phyloP scores from a whole-genome alignment of 371 early-diverging fungal genomes.

The Mucor irregularis region DNA sequence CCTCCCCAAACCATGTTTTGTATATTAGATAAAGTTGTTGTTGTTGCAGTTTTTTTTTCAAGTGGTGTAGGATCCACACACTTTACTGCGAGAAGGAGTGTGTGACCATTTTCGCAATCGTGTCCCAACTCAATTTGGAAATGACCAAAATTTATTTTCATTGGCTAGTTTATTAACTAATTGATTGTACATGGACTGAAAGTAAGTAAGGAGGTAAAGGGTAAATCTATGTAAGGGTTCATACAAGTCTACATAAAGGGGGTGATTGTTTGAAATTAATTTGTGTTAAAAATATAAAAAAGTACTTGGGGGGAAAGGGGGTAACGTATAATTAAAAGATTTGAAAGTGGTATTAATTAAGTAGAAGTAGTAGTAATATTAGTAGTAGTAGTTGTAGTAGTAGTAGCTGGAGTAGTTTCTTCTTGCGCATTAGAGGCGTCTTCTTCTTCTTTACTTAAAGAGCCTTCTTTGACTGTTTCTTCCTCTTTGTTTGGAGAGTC shows the following conservation, averaged over 20 bases:
- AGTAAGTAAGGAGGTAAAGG: not conserved
- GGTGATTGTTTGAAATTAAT: not conserved
- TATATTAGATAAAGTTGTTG: not conserved
- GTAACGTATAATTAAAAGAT: not conserved
- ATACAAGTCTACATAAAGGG: not conserved
- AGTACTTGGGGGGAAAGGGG: not conserved
- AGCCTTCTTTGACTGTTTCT: too few species aligned
- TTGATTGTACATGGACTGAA: not conserved
- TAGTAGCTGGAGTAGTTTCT: too few species aligned
- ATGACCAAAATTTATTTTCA: not conserved
- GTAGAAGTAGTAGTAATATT: not conserved
- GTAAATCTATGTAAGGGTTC: not conserved
- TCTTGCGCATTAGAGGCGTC: too few species aligned
- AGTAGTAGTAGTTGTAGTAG: not conserved
- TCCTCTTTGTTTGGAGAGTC: too few species aligned
- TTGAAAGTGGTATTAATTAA: not conserved
- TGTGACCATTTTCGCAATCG: too few species aligned
- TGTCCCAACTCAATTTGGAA: not conserved
- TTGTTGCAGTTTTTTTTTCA: not conserved
- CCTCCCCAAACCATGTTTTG: conserved; percentile 64
- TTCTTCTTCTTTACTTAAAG: too few species aligned
- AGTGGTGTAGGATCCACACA: not conserved
- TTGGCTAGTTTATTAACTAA: not conserved
- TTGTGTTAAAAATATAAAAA: not conserved
- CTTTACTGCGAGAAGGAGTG: too few species aligned